phyloP scores from a whole-genome alignment of 2,329 filamentous ascomycete genomes.

The Decorospora gaudefroyi region DNA sequence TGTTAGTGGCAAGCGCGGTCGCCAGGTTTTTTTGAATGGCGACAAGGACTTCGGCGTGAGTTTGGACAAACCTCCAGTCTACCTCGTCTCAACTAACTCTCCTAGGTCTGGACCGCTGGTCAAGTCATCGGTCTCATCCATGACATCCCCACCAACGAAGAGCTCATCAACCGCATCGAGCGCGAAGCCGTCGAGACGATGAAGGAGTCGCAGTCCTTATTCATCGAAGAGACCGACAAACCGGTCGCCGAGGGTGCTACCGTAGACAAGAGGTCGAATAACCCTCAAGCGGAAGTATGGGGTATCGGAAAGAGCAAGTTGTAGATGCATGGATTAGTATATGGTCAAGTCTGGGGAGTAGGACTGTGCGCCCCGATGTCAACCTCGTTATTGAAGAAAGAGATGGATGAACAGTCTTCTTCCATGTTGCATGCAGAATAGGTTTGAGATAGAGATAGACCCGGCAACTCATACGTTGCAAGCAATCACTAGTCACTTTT shows the following conservation, averaged over 20 bases:
- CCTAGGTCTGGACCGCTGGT: constrained; percentile 93
- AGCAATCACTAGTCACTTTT: too few species aligned
- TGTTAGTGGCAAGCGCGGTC: constrained; percentile 87
- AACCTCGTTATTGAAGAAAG: too few species aligned
- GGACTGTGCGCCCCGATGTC: too few species aligned
- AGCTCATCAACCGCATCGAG: constrained; percentile 54
- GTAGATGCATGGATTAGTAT: constrained; percentile 27
- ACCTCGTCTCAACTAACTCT: constrained; percentile 11
- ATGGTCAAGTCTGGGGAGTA: too few species aligned
- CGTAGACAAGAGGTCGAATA: constrained; percentile 44
- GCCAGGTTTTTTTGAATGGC: constrained; percentile 89
- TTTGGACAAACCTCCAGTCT: background rate
- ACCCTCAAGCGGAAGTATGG: constrained; percentile 50
- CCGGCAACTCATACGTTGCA: too few species aligned
- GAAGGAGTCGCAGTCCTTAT: constrained; percentile 46
- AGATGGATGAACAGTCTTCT: too few species aligned
- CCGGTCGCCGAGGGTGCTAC: constrained; percentile 28
- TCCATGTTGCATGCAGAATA: too few species aligned
- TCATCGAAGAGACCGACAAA: constrained; percentile 32
- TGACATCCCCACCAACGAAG: constrained; percentile 56
- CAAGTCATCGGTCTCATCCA: constrained; percentile 76
- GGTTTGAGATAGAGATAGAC: too few species aligned
- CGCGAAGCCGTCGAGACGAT: constrained; percentile 52
- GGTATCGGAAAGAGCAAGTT: constrained; percentile 53
- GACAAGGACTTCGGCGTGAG: constrained; percentile 77